A percentile compares a stretch with the other conserved stretches of the same genome.
These are phyloP conservation scores for Epichloe aotearoae DNA, from an alignment of 2,329 filamentous ascomycete species.

Conservation along the genomic window DNA sequence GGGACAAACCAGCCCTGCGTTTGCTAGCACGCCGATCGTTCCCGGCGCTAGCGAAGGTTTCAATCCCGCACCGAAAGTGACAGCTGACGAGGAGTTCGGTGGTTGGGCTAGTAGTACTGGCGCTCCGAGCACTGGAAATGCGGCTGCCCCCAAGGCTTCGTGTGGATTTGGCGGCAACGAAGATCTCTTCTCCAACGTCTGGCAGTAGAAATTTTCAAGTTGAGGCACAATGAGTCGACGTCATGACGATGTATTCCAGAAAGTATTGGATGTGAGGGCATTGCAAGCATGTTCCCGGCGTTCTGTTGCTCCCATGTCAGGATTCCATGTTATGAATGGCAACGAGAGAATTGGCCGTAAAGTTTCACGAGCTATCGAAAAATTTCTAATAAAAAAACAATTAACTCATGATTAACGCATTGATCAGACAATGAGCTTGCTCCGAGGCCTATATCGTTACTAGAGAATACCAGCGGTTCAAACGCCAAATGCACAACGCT, in stretches of 20 bases:
- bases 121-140: slow-evolving; percentile 25
- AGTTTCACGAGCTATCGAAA: not conserved
- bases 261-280: slow-evolving; percentile 4
- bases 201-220: slow-evolving; percentile 44
- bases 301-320: slow-evolving; percentile 18
- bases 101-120: slow-evolving; percentile 72
- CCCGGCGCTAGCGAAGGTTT: slow-evolving; percentile 53
- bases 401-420: not conserved
- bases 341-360: slow-evolving; percentile 8
- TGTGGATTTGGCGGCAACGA: slow-evolving; percentile 55
- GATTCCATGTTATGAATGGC: slow-evolving; percentile 17
- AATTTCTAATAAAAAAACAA: not conserved
- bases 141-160: slow-evolving; percentile 38
- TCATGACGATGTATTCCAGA: slow-evolving; percentile 3
- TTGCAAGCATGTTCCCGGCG: slow-evolving; percentile 18
- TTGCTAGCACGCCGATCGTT: slow-evolving; percentile 47
- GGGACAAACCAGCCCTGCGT: slow-evolving; percentile 32
- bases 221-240: not conserved
- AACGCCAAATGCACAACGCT: not conserved
- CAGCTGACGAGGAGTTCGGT: slow-evolving; percentile 89
- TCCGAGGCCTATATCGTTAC: not conserved
- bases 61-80: slow-evolving; percentile 52
- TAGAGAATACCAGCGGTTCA: not conserved
- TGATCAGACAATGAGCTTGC: not conserved
- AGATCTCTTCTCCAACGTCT: slow-evolving; percentile 92